phyloP scores from a whole-genome alignment of 2,329 filamentous ascomycete genomes.

The Arthrobotrys megalospora region DNA sequence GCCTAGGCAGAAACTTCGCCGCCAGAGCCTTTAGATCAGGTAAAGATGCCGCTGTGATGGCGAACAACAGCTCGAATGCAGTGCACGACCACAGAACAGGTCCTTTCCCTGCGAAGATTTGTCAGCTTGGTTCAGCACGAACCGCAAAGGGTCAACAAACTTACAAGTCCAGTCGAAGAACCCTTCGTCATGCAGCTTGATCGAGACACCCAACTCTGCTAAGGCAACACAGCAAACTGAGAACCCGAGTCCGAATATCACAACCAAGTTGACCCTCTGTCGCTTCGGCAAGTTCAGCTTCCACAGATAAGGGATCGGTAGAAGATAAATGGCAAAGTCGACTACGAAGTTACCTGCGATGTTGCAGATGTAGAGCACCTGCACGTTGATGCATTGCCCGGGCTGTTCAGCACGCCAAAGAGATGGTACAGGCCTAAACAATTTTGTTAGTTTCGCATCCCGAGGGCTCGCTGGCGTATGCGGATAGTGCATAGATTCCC shows the following conservation, averaged over 20 bases:
- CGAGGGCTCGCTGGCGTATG: too few species aligned
- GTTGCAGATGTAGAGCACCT: slow-evolving; percentile 32
- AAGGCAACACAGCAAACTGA: slow-evolving; percentile 34
- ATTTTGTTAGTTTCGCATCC: not conserved
- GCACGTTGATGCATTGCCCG: slow-evolving; percentile 34
- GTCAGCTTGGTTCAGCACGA: not conserved
- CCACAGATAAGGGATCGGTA: slow-evolving; percentile 53
- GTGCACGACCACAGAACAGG: slow-evolving; percentile 38
- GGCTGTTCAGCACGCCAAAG: slow-evolving; percentile 14
- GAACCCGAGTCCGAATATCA: slow-evolving; percentile 48
- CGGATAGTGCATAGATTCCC: too few species aligned
- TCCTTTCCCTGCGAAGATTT: slow-evolving; percentile 19
- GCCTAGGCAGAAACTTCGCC: slow-evolving; percentile 19
- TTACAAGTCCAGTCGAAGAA: slow-evolving; percentile 46
- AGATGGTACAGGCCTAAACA: slow-evolving; percentile 23
- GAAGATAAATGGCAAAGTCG: slow-evolving; percentile 37
- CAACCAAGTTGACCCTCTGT: slow-evolving; percentile 37
- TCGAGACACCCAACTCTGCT: slow-evolving; percentile 17
- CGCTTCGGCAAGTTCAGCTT: slow-evolving; percentile 34
- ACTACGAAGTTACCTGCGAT: slow-evolving; percentile 30
- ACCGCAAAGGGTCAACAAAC: not conserved
- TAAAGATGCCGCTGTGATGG: slow-evolving; percentile 35
- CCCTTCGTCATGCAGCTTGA: slow-evolving; percentile 26
- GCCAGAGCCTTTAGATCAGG: slow-evolving; percentile 29
- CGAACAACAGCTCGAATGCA: slow-evolving; percentile 31